A percentile compares a stretch with the other conserved stretches of the same genome.
phyloP scores from a whole-genome alignment of 2,329 filamentous ascomycete genomes.

The Gnomoniopsis smithogilvyi region DNA sequence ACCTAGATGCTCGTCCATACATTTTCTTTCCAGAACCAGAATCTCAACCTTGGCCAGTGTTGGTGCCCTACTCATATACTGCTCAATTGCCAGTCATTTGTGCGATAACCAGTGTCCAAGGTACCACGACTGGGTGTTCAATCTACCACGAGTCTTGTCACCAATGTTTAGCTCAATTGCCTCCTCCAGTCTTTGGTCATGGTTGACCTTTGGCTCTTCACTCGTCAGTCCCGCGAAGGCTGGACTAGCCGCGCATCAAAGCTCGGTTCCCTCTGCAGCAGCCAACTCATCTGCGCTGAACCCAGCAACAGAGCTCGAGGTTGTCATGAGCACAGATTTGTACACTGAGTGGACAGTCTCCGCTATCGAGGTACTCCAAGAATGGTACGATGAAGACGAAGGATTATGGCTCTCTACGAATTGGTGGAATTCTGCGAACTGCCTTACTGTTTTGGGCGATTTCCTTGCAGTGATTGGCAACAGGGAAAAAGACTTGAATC shows the following conservation, averaged over 20 bases:
- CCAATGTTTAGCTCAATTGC: neutral
- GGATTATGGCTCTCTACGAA: slow-evolving; percentile 62
- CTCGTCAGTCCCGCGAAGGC: neutral
- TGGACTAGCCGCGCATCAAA: neutral
- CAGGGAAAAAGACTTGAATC: slow-evolving; percentile 33
- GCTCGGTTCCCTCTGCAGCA: neutral
- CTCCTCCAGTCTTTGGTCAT: neutral
- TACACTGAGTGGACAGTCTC: slow-evolving; percentile 32
- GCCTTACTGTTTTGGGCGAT: slow-evolving; percentile 60
- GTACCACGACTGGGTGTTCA: neutral
- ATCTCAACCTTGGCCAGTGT: neutral
- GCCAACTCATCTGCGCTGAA: neutral
- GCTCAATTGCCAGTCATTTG: neutral
- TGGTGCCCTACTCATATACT: too few species aligned
- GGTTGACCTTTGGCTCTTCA: neutral
- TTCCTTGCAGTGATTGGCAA: slow-evolving; percentile 35
- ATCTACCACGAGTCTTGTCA: neutral
- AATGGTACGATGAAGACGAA: slow-evolving; percentile 56
- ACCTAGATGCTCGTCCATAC: neutral
- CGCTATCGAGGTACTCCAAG: slow-evolving; percentile 46
- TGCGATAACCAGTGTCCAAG: too few species aligned
- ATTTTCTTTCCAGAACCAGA: neutral
- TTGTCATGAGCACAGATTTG: slow-evolving; percentile 10
- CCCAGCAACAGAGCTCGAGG: neutral
- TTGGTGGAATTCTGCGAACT: slow-evolving; percentile 77